These are phyloP conservation scores for Puccinia coronata DNA, from an alignment of 1,284 basidiomycete species.

Conservation along the genomic window DNA sequence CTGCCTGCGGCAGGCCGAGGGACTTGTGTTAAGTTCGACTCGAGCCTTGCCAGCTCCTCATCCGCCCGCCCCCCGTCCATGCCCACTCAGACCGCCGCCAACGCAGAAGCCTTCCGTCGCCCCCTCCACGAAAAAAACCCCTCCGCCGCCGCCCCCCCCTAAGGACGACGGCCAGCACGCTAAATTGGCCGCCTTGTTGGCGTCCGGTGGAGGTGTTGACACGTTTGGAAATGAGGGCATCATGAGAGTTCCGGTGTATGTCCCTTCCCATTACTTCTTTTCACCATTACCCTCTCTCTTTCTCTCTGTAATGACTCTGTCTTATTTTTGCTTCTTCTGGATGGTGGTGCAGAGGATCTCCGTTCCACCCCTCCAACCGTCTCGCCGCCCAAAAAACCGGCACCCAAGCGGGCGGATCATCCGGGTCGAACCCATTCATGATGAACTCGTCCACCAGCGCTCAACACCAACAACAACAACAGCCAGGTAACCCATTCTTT, in stretches of 20 bases:
- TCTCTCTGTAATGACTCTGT: no score
- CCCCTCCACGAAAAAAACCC: slow-evolving; percentile 43
- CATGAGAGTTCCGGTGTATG: slow-evolving; percentile 63
- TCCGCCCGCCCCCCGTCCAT: slow-evolving; percentile 55
- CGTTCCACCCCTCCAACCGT: slow-evolving; percentile 49
- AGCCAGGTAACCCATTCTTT: slow-evolving; percentile 48
- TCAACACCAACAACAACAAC: slow-evolving; percentile 34
- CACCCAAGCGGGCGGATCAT: neutral
- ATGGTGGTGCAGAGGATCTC: slow-evolving; percentile 30
- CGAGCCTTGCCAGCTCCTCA: slow-evolving; percentile 54
- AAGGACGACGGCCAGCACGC: slow-evolving; percentile 70
- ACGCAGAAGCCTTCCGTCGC: slow-evolving; percentile 55
- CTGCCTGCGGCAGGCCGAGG: no score
- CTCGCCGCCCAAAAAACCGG: slow-evolving; percentile 38
- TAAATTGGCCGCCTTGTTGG: slow-evolving; percentile 75
- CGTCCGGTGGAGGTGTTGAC: slow-evolving; percentile 74
- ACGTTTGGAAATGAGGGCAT: slow-evolving; percentile 87
- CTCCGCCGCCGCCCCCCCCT: slow-evolving; percentile 54
- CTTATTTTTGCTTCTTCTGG: no score
- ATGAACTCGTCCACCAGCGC: neutral
- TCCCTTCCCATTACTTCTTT: neutral
- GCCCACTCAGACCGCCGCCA: slow-evolving; percentile 54
- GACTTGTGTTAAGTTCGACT: no score
- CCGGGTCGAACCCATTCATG: slow-evolving; percentile 44
- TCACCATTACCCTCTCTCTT: neutral